phyloP scores from a whole-genome alignment of 83 land plant species.

The Picea abies region DNA sequence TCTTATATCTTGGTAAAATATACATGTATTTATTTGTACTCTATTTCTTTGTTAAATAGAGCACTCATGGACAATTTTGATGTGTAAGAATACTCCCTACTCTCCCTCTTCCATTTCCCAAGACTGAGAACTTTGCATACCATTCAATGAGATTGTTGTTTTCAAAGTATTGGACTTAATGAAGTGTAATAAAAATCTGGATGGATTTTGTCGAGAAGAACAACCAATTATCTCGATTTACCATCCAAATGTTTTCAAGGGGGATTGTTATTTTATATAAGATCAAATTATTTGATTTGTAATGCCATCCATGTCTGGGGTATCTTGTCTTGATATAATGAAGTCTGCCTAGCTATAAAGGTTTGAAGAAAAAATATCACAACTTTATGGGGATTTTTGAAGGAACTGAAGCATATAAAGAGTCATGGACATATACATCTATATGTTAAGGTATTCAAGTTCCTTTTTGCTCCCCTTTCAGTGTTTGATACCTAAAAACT shows the following conservation, averaged over 20 bases:
- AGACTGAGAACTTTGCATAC: conserved; percentile 5
- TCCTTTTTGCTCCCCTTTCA: background rate
- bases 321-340: conserved; percentile 93
- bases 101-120: too few relatives aligned
- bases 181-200: conserved; percentile 36
- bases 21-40: too few relatives aligned
- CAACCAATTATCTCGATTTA: conserved; percentile 86
- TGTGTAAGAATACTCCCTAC: too few relatives aligned
- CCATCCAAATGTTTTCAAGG: conserved; percentile 79
- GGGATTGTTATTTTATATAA: conserved; percentile 88
- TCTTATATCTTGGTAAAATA: too few relatives aligned
- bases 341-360: conserved; percentile 79
- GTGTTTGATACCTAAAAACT: background rate
- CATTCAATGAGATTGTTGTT: conserved; percentile 24
- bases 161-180: conserved; percentile 19
- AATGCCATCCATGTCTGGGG: conserved; percentile 94
- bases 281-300: conserved; percentile 82
- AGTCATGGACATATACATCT: too few relatives aligned
- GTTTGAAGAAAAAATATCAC: conserved; percentile 52
- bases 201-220: conserved; percentile 85
- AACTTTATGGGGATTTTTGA: too few relatives aligned
- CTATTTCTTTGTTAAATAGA: too few relatives aligned
- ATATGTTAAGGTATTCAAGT: too few relatives aligned
- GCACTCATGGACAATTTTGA: too few relatives aligned
- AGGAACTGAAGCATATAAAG: too few relatives aligned